A percentile compares a stretch with the other conserved stretches of the same genome.
phyloP scores from a whole-genome alignment of 345 rosid genomes.

The Hibiscus trionum region DNA sequence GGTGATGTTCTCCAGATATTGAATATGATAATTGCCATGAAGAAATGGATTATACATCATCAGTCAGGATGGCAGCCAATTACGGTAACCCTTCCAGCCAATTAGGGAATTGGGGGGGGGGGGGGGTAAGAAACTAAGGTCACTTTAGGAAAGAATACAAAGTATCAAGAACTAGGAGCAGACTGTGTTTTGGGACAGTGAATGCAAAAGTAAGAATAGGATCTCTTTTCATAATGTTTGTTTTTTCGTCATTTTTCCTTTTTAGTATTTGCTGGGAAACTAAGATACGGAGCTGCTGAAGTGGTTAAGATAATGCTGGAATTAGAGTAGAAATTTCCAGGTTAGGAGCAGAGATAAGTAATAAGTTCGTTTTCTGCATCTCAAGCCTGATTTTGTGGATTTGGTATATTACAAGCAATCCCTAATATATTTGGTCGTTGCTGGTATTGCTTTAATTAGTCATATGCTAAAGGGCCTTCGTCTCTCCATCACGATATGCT shows the following conservation, averaged over 20 bases:
- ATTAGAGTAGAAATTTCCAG: neutral
- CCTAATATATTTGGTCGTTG: neutral
- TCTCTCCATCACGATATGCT: neutral
- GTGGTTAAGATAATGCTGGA: neutral
- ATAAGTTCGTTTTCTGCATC: neutral
- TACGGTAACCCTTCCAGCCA: constrained; percentile 37
- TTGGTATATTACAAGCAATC: constrained; percentile 2
- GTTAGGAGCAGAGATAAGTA: neutral
- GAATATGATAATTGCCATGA: constrained; percentile 43
- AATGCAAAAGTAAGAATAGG: neutral
- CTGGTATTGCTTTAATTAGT: constrained; percentile 2
- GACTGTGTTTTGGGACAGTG: neutral
- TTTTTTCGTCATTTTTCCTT: neutral
- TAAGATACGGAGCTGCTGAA: constrained; percentile 2
- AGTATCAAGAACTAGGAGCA: neutral
- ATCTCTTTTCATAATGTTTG: neutral
- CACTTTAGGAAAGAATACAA: constrained; percentile 1
- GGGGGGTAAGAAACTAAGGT: neutral
- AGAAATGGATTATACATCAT: constrained; percentile 64
- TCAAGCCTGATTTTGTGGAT: neutral
- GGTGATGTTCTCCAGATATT: constrained; percentile 64
- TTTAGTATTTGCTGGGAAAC: neutral
- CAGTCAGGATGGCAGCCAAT: constrained; percentile 81
- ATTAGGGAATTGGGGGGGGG: neutral
- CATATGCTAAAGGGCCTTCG: constrained; percentile 3